Percentiles rank a stretch among this genome's conserved stretches.
These are phyloP conservation scores for Hordeum pubiflorum DNA, from an alignment of 202 grass and related monocot genomes.

Conservation along the genomic window DNA sequence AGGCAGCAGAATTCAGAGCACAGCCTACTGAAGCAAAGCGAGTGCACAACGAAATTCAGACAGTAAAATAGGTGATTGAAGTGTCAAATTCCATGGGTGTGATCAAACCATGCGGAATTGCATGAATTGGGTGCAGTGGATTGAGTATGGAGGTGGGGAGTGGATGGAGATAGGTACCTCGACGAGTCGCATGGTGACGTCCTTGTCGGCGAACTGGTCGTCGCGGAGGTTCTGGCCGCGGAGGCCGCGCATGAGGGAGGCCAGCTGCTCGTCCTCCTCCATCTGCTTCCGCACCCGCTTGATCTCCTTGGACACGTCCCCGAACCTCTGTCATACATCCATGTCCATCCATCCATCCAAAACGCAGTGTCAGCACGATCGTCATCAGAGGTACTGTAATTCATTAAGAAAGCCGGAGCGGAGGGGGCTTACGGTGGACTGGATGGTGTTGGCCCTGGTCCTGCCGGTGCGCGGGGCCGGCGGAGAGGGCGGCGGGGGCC, in stretches of 20 bases:
- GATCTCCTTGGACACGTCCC: constrained; percentile 81
- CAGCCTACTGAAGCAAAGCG: too few relatives aligned
- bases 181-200: constrained; percentile 62
- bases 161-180: constrained; percentile 38
- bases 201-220: constrained; percentile 66
- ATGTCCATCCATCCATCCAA: neutral
- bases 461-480: neutral
- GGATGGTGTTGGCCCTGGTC: constrained; percentile 8
- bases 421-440: constrained; percentile 47
- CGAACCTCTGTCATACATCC: constrained; percentile 45
- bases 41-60: too few relatives aligned
- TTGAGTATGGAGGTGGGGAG: too few relatives aligned
- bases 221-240: constrained; percentile 89
- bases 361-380: neutral
- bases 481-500: constrained; percentile 8
- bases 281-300: constrained; percentile 94
- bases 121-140: neutral
- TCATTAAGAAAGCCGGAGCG: neutral
- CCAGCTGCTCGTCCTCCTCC: constrained; percentile 97
- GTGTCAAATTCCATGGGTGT: too few relatives aligned
- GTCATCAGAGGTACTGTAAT: neutral
- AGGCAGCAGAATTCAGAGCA: neutral
- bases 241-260: constrained; percentile 85
- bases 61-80: too few relatives aligned
- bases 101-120: neutral